phyloP scores from a whole-genome alignment of 2,329 filamentous ascomycete genomes.

The Ophiostoma himal-ulmi region DNA sequence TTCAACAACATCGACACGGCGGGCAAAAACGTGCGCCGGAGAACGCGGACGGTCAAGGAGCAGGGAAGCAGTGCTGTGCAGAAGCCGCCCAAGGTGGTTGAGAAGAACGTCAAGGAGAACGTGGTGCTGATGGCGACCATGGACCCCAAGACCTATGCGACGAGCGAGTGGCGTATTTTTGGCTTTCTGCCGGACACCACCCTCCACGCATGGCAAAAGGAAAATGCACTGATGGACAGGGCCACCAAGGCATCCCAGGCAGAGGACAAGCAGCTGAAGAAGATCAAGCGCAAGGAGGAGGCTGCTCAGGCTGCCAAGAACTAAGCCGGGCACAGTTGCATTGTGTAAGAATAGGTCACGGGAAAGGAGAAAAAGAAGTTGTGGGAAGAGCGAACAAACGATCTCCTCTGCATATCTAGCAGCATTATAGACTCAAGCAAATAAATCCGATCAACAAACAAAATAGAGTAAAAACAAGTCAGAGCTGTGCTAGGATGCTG shows the following conservation, averaged over 20 bases:
- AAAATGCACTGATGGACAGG: slow-evolving; percentile 22
- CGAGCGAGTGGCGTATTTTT: slow-evolving; percentile 57
- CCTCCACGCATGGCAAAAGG: slow-evolving; percentile 37
- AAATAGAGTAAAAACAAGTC: neutral
- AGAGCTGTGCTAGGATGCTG: neutral
- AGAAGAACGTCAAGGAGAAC: slow-evolving; percentile 57
- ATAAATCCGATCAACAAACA: neutral
- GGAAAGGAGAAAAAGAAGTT: neutral
- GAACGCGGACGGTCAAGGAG: neutral
- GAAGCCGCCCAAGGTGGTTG: slow-evolving; percentile 41
- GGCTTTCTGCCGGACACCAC: slow-evolving; percentile 55
- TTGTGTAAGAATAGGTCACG: neutral
- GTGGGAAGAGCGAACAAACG: neutral
- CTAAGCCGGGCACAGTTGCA: neutral
- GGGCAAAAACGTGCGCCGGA: slow-evolving; percentile 9
- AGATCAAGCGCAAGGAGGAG: neutral
- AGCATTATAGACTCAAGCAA: neutral
- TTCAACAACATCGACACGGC: slow-evolving; percentile 7
- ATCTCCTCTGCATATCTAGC: slow-evolving; percentile 4
- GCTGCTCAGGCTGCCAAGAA: neutral
- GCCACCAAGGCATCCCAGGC: slow-evolving; percentile 14
- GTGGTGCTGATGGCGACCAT: slow-evolving; percentile 52
- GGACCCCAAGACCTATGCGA: slow-evolving; percentile 42
- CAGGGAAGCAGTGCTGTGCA: slow-evolving; percentile 28
- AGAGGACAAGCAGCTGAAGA: neutral